Evolutionary conservation across 192 early-diverging fungal species (phyloP).

Genomic region (Haplosporangium gracile): DNA sequence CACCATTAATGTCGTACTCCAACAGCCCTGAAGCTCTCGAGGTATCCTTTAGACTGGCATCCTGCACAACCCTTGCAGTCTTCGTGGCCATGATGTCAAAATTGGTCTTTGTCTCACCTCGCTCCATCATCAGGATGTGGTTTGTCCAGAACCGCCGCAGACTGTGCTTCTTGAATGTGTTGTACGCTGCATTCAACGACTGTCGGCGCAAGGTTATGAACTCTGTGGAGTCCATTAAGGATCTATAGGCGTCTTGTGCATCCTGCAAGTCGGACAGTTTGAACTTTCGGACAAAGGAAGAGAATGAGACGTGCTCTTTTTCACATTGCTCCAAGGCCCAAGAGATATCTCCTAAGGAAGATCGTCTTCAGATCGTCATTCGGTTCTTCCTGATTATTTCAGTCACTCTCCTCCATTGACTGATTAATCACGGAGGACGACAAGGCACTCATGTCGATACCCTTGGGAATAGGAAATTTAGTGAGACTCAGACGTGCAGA

Average conservation of each 20-base stretch:
- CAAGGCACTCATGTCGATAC: background rate
- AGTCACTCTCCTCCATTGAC: background rate
- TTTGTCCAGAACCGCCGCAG: constrained; percentile 16
- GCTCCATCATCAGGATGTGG: constrained; percentile 10
- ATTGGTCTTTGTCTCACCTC: constrained; percentile 16
- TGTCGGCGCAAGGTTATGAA: constrained; percentile 11
- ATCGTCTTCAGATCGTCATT: constrained; percentile 3
- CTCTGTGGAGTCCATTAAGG: constrained; percentile 5
- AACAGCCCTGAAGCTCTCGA: too few relatives aligned
- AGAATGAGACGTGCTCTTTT: constrained; percentile 15
- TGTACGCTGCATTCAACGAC: constrained; percentile 12
- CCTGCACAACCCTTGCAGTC: constrained; percentile 11
- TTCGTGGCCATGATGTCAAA: constrained; percentile 12
- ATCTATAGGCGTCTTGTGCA: constrained; percentile 10
- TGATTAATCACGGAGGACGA: constrained; percentile 3
- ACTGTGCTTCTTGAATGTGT: constrained; percentile 14
- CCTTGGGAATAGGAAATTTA: background rate
- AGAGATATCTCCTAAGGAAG: constrained; percentile 11
- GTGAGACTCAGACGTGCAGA: background rate
- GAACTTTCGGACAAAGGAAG: constrained; percentile 17
- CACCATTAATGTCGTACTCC: too few relatives aligned
- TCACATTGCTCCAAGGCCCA: constrained; percentile 14
- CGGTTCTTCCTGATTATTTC: constrained; percentile 4
- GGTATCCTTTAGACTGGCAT: constrained; percentile 25
- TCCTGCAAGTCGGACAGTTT: constrained; percentile 14